Conservation (phyloP, 2,329 filamentous ascomycete genomes). For the Xylaria sp. region DNA sequence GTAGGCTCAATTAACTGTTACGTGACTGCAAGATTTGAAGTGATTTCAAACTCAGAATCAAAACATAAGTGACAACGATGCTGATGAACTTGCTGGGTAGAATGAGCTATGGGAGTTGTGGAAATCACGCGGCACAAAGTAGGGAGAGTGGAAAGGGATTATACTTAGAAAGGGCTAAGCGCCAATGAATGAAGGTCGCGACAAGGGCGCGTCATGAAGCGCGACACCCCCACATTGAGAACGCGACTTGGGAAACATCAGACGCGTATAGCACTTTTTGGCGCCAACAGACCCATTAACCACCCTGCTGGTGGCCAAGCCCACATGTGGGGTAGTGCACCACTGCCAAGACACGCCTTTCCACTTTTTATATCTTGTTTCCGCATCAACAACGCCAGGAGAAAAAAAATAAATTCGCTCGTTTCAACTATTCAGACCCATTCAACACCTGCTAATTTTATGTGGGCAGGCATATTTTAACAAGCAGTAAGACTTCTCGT, state of each 20-base stretch:
- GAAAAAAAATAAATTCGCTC: constrained; percentile 12
- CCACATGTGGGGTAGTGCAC: constrained; percentile 11
- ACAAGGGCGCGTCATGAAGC: constrained; percentile 25
- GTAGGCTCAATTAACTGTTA: not conserved
- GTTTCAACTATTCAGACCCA: too few relatives aligned
- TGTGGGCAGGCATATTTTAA: not conserved
- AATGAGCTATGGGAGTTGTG: constrained; percentile 16
- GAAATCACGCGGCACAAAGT: not conserved
- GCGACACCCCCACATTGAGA: constrained; percentile 22
- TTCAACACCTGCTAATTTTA: too few relatives aligned
- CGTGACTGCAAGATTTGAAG: constrained; percentile 6
- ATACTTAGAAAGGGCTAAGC: constrained; percentile 17
- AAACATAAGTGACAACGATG: constrained; percentile 18
- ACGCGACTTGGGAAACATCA: constrained; percentile 32
- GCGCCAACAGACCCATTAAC: constrained; percentile 8
- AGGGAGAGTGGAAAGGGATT: constrained; percentile 13
- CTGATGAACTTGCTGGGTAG: constrained; percentile 6
- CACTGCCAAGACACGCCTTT: constrained; percentile 29
- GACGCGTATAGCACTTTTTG: constrained; percentile 31
- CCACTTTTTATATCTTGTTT: constrained; percentile 16
- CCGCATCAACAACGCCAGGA: constrained; percentile 19
- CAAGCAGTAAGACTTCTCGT: not conserved
- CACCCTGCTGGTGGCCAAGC: not conserved
- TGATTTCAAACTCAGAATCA: constrained; percentile 3
- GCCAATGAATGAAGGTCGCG: constrained; percentile 17